phyloP scores from a whole-genome alignment of 2,329 filamentous ascomycete species.

The Talaromyces pinophilus region DNA sequence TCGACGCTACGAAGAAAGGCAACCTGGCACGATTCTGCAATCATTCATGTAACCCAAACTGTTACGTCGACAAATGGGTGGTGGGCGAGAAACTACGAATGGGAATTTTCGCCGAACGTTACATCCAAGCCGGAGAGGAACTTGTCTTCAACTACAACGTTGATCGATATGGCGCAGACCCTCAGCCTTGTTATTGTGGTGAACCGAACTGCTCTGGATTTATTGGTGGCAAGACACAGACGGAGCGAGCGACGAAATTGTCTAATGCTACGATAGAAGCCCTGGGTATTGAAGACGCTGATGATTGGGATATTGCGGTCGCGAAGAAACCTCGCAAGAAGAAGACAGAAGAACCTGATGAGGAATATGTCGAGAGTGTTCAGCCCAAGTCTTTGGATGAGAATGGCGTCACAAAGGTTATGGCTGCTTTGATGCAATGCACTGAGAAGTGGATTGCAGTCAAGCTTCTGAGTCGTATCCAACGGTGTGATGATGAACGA shows the following conservation, averaged over 20 bases:
- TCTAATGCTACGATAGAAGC: slow-evolving; percentile 89
- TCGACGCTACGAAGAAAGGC: slow-evolving; percentile 95
- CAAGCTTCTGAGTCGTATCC: slow-evolving; percentile 86
- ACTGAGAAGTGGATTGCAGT: slow-evolving; percentile 99
- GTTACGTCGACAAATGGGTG: slow-evolving; percentile 99
- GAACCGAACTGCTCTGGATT: slow-evolving; percentile 94
- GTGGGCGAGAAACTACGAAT: slow-evolving; percentile 96
- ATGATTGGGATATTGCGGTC: slow-evolving; percentile 87
- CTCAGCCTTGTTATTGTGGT: slow-evolving; percentile 94
- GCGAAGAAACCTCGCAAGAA: slow-evolving; percentile 91
- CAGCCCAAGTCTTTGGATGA: slow-evolving; percentile 78
- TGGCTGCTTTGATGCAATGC: slow-evolving; percentile 95
- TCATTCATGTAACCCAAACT: slow-evolving; percentile 98
- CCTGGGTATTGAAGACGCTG: slow-evolving; percentile 87
- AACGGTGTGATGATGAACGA: slow-evolving; percentile 80
- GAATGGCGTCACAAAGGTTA: slow-evolving; percentile 85
- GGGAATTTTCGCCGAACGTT: slow-evolving; percentile 92
- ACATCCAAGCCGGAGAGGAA: slow-evolving; percentile 85
- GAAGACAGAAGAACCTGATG: slow-evolving; percentile 86
- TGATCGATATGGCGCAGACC: slow-evolving; percentile 93
- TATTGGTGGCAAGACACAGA: slow-evolving; percentile 97
- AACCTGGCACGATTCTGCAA: slow-evolving; percentile 98
- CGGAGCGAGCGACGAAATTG: slow-evolving; percentile 89
- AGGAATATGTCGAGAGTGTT: slow-evolving; percentile 91
- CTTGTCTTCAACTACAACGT: slow-evolving; percentile 99